These are phyloP conservation scores for Lentinus tigrinus DNA, from an alignment of 768 basidiomycete species.

Conservation along the genomic window DNA sequence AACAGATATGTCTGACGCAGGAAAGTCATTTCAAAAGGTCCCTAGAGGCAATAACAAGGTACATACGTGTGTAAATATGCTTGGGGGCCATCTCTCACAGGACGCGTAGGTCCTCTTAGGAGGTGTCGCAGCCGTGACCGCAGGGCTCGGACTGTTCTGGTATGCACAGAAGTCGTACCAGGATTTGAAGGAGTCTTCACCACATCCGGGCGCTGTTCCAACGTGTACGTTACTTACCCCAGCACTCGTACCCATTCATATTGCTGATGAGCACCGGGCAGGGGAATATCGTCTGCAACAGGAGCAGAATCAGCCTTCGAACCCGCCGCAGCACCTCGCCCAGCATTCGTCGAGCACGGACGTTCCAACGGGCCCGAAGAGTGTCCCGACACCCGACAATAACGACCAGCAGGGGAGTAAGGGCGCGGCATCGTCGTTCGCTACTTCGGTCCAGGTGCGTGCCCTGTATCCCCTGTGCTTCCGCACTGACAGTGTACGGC, in stretches of 20 bases:
- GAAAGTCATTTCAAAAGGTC: neutral
- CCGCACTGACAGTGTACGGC: neutral
- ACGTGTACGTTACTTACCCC: constrained; percentile 6
- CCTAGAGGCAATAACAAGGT: constrained; percentile 3
- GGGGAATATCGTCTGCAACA: constrained; percentile 16
- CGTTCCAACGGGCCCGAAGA: neutral
- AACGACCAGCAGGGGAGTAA: neutral
- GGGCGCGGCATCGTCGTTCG: neutral
- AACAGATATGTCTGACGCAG: neutral
- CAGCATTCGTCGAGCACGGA: neutral
- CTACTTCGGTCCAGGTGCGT: neutral
- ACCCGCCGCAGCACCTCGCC: constrained; percentile 1
- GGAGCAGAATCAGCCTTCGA: neutral
- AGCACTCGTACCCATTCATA: neutral
- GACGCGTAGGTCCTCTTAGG: constrained; percentile 1
- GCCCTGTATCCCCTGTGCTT: neutral
- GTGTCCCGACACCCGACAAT: constrained; percentile 1
- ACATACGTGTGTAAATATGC: neutral
- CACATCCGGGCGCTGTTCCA: constrained; percentile 6
- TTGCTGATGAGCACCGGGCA: neutral
- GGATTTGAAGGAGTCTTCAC: neutral
- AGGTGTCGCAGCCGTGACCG: constrained; percentile 6
- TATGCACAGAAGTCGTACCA: constrained; percentile 10
- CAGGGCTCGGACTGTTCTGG: constrained; percentile 17
- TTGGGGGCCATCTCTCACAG: neutral